phyloP scores from a whole-genome alignment of 2,329 filamentous ascomycete genomes.

The Fusarium sp. region DNA sequence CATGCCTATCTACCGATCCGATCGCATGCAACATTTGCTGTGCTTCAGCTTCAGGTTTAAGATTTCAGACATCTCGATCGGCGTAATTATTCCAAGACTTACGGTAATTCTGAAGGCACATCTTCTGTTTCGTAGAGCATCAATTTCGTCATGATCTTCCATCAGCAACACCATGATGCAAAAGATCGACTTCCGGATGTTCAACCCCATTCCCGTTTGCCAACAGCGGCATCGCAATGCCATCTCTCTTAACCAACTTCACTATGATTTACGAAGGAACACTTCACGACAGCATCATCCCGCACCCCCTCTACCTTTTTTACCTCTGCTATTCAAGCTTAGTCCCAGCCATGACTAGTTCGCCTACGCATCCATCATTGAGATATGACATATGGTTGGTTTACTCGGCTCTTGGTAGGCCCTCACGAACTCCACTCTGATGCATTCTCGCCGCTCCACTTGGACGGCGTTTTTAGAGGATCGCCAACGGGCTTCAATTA shows the following conservation, averaged over 20 bases:
- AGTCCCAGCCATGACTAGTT: constrained; percentile 28
- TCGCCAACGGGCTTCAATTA: constrained; percentile 34
- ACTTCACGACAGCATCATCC: constrained; percentile 35
- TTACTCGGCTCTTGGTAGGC: neutral
- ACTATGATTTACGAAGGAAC: constrained; percentile 1
- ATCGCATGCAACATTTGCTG: constrained; percentile 14
- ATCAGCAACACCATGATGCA: constrained; percentile 9
- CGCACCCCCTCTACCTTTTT: constrained; percentile 24
- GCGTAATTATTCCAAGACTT: neutral
- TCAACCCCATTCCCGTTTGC: neutral
- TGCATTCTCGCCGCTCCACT: constrained; percentile 23
- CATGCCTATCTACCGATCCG: constrained; percentile 29
- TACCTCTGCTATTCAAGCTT: constrained; percentile 9
- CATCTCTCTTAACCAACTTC: constrained; percentile 8
- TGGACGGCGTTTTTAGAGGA: constrained; percentile 18
- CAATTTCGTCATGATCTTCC: constrained; percentile 34
- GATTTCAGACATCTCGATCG: constrained; percentile 24
- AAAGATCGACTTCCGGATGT: constrained; percentile 9
- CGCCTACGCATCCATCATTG: constrained; percentile 14
- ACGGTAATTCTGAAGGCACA: neutral
- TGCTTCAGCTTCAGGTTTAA: neutral
- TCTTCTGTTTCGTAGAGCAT: constrained; percentile 9
- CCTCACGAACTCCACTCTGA: constrained; percentile 13
- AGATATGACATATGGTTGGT: constrained; percentile 18
- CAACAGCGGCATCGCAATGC: neutral